A percentile compares a stretch with the other conserved stretches of the same genome.
These are phyloP conservation scores for Lactarius evosmus DNA, from an alignment of 768 basidiomycete species.

Conservation along the genomic window DNA sequence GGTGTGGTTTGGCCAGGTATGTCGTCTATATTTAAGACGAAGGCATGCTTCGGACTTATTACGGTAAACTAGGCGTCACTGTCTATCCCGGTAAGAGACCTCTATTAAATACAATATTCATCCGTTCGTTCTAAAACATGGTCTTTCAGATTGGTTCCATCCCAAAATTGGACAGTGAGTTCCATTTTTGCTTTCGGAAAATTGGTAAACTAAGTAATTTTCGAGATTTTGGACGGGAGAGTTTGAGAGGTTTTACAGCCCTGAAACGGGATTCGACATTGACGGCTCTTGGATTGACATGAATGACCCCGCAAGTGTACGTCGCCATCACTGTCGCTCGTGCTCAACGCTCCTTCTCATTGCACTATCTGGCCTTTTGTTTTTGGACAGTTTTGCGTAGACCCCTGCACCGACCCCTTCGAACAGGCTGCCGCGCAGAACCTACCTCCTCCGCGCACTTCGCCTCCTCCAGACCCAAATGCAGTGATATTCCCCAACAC, in stretches of 20 bases:
- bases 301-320: slow-evolving; percentile 68
- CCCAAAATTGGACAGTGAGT: slow-evolving; percentile 48
- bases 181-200: background rate
- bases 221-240: slow-evolving; percentile 61
- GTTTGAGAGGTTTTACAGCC: slow-evolving; percentile 53
- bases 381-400: slow-evolving; percentile 53
- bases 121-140: background rate
- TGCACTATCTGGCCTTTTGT: background rate
- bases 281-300: slow-evolving; percentile 76
- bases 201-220: background rate
- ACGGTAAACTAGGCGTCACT: slow-evolving; percentile 43
- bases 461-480: slow-evolving; percentile 50
- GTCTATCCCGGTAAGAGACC: slow-evolving; percentile 48
- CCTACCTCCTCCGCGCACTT: slow-evolving; percentile 53
- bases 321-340: slow-evolving; percentile 24
- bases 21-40: slow-evolving; percentile 11
- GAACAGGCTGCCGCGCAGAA: slow-evolving; percentile 50
- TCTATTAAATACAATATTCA: slow-evolving; percentile 1
- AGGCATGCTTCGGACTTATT: background rate
- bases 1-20: slow-evolving; percentile 65
- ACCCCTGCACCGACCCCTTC: slow-evolving; percentile 60
- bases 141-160: slow-evolving; percentile 55
- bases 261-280: slow-evolving; percentile 55
- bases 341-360: background rate
- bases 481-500: slow-evolving; percentile 47